Evolutionary conservation across 2,329 filamentous ascomycete genomes (phyloP).

Genomic region (Endocalyx cinctus): DNA sequence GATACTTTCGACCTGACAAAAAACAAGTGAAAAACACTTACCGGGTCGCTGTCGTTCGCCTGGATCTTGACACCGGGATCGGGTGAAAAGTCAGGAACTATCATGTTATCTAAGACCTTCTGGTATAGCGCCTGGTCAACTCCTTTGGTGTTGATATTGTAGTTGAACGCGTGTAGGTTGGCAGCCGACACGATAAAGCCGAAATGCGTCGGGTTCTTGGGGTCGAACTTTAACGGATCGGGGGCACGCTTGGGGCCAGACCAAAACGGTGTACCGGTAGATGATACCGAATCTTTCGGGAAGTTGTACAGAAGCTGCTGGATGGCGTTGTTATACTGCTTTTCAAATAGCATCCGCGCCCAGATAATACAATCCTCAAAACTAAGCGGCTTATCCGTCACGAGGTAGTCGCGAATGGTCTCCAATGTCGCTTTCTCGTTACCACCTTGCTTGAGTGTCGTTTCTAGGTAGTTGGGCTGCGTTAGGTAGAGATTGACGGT

Average conservation of each 20-base stretch:
- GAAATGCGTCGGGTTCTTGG: conserved; percentile 79
- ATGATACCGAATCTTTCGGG: conserved; percentile 87
- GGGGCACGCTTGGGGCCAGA: conserved; percentile 97
- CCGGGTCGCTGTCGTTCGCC: conserved; percentile 87
- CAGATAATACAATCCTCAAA: conserved; percentile 97
- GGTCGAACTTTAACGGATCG: conserved; percentile 83
- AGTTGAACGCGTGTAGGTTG: conserved; percentile 96
- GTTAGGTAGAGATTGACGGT: conserved; percentile 91
- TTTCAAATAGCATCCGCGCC: conserved; percentile 91
- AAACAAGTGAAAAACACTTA: conserved; percentile 33
- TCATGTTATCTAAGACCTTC: conserved; percentile 83
- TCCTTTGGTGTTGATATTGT: conserved; percentile 84
- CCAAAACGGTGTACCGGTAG: conserved; percentile 90
- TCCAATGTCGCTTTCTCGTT: conserved; percentile 94
- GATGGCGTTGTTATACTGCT: conserved; percentile 94
- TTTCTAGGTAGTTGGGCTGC: conserved; percentile 84
- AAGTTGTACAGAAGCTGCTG: conserved; percentile 96
- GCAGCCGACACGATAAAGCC: conserved; percentile 83
- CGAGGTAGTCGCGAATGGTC: conserved; percentile 82
- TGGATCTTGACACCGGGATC: conserved; percentile 93
- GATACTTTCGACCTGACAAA: conserved; percentile 6
- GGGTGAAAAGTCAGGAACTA: conserved; percentile 90
- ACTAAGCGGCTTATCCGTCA: conserved; percentile 82
- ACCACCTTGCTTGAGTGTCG: conserved; percentile 83
- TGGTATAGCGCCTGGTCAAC: conserved; percentile 67